A percentile compares a stretch with the other conserved stretches of the same genome.
Evolutionary conservation across 805 yeast genomes (phyloP).

Genomic region (Maudiozyma barnettii): DNA sequence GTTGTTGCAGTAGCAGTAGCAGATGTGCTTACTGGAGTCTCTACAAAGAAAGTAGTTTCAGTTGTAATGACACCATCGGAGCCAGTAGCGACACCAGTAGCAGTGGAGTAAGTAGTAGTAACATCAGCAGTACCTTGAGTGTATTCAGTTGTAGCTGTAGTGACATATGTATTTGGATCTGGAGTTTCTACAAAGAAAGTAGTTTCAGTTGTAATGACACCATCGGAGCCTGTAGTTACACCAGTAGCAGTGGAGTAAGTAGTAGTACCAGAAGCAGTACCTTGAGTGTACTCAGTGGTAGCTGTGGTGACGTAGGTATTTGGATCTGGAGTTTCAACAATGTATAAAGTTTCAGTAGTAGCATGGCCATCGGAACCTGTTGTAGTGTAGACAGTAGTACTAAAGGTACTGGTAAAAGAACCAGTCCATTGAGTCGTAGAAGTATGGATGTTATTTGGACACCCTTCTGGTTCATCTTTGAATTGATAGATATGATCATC

Average conservation of each 20-base stretch:
- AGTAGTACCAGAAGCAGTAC: not conserved
- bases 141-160: too few species aligned
- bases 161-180: too few species aligned
- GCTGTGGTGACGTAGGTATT: constrained; percentile 16
- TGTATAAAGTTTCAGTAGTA: constrained; percentile 8
- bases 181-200: constrained; percentile 9
- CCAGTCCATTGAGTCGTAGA: not conserved
- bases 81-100: not conserved
- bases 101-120: not conserved
- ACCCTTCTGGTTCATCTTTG: not conserved
- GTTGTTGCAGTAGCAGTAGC: not conserved
- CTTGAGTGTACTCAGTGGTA: not conserved
- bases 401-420: constrained; percentile 3
- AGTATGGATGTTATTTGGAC: not conserved
- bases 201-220: constrained; percentile 7
- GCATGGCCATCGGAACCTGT: constrained; percentile 8
- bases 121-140: not conserved
- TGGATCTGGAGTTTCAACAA: constrained; percentile 7
- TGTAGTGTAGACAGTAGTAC: constrained; percentile 5
- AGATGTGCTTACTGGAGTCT: constrained; percentile 20
- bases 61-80: constrained; percentile 5
- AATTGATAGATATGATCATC: not conserved
- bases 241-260: not conserved
- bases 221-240: constrained; percentile 1
- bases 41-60: constrained; percentile 8